phyloP scores from a whole-genome alignment of 139 green algal genomes.

The Chlorella vulgaris region DNA sequence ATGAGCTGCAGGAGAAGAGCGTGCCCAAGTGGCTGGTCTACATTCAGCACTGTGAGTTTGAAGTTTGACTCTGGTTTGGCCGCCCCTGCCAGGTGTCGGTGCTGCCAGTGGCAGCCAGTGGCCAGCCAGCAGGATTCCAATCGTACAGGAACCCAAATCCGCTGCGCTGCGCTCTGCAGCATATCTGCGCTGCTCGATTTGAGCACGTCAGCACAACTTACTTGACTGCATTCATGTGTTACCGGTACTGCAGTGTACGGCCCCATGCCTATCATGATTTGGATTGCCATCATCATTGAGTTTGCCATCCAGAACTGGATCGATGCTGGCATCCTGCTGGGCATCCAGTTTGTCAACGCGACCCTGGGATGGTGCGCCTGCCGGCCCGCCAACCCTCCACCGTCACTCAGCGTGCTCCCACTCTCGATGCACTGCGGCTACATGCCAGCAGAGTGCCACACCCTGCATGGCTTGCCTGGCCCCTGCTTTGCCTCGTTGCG shows the following conservation, averaged over 20 bases:
- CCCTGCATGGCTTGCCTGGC: neutral
- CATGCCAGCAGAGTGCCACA: too few relatives aligned
- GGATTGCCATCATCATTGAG: constrained; percentile 85
- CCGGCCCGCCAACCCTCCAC: neutral
- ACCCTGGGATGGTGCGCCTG: constrained; percentile 73
- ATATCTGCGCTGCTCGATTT: too few relatives aligned
- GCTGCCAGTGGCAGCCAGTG: neutral
- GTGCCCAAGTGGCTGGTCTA: constrained; percentile 66
- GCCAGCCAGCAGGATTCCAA: too few relatives aligned
- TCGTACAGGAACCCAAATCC: too few relatives aligned
- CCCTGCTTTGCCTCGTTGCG: neutral
- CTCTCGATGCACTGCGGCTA: too few relatives aligned
- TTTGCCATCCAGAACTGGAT: constrained; percentile 58
- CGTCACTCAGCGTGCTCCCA: neutral
- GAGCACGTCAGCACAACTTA: too few relatives aligned
- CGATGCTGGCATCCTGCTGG: constrained; percentile 69
- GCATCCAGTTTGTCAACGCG: constrained; percentile 87
- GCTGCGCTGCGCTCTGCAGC: too few relatives aligned
- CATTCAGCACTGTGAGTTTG: constrained; percentile 38
- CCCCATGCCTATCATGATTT: constrained; percentile 94
- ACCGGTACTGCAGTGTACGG: constrained; percentile 73
- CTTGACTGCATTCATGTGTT: too few relatives aligned
- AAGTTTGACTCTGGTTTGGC: too few relatives aligned
- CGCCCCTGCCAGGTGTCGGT: too few relatives aligned
- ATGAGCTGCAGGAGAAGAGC: constrained; percentile 83